phyloP scores from a whole-genome alignment of 192 early-diverging fungal genomes.

The Umbelopsis sp. region DNA sequence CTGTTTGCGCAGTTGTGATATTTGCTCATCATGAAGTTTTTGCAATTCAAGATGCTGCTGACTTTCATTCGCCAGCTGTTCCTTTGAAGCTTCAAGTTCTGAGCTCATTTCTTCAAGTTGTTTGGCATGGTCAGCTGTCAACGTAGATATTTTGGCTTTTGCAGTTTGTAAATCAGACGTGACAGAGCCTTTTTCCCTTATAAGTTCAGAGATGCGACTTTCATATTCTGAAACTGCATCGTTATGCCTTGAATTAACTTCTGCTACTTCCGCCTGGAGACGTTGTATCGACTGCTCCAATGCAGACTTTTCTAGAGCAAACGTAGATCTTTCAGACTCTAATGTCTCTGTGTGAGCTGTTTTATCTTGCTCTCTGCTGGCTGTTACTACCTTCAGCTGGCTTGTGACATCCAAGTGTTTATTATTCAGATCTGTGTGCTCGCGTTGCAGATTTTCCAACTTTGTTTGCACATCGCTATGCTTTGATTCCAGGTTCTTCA shows the following conservation, averaged over 20 bases:
- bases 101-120: neutral
- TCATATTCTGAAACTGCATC: conserved; percentile 1
- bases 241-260: neutral
- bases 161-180: neutral
- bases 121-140: neutral
- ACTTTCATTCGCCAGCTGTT: too few species aligned
- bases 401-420: too few species aligned
- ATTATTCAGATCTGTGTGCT: too few species aligned
- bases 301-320: too few species aligned
- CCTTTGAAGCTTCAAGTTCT: neutral
- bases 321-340: too few species aligned
- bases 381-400: too few species aligned
- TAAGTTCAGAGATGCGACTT: neutral
- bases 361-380: too few species aligned
- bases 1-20: neutral
- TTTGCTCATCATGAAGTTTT: neutral
- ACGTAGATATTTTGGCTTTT: conserved; percentile 11
- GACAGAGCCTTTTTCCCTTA: neutral
- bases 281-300: too few species aligned
- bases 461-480: too few species aligned
- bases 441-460: too few species aligned
- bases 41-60: neutral
- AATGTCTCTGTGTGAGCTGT: too few species aligned
- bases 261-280: neutral
- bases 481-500: too few species aligned